phyloP scores from a whole-genome alignment of 1,284 basidiomycete genomes.

The Porogramme epimiltina region DNA sequence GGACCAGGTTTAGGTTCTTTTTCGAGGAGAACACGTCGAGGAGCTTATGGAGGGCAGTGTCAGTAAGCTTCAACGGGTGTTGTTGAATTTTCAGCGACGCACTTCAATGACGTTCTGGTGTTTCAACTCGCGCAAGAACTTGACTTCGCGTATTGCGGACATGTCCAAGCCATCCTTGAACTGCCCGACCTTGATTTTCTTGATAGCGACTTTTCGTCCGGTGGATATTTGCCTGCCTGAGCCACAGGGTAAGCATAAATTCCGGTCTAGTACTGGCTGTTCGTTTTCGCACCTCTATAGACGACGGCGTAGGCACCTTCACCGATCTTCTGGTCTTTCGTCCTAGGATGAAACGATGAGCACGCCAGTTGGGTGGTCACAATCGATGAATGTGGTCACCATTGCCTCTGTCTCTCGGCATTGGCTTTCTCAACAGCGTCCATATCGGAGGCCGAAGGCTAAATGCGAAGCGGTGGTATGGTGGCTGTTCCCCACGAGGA shows the following conservation, averaged over 20 bases:
- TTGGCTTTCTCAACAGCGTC: slow-evolving; percentile 80
- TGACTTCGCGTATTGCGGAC: slow-evolving; percentile 98
- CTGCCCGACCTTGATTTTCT: slow-evolving; percentile 96
- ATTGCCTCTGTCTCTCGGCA: slow-evolving; percentile 65
- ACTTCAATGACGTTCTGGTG: slow-evolving; percentile 97
- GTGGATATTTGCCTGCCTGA: slow-evolving; percentile 72
- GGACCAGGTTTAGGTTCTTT: slow-evolving; percentile 94
- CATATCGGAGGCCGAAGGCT: slow-evolving; percentile 55
- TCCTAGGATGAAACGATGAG: slow-evolving; percentile 43
- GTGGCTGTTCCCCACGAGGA: neutral
- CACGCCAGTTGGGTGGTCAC: neutral
- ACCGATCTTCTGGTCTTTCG: slow-evolving; percentile 89
- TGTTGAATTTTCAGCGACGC: slow-evolving; percentile 19
- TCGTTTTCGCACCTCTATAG: slow-evolving; percentile 70
- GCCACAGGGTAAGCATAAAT: neutral
- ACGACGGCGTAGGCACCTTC: slow-evolving; percentile 99
- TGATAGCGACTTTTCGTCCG: slow-evolving; percentile 87
- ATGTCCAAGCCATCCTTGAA: slow-evolving; percentile 99
- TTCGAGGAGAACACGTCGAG: slow-evolving; percentile 97
- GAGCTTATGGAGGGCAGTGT: slow-evolving; percentile 55
- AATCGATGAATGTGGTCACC: slow-evolving; percentile 50
- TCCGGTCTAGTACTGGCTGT: neutral
- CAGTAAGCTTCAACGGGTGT: neutral
- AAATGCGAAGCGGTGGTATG: neutral
- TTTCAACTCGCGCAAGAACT: slow-evolving; percentile 91